Evolutionary conservation across 192 early-diverging fungal genomes (phyloP).

Genomic region (Gaertneriomyces sp.): DNA sequence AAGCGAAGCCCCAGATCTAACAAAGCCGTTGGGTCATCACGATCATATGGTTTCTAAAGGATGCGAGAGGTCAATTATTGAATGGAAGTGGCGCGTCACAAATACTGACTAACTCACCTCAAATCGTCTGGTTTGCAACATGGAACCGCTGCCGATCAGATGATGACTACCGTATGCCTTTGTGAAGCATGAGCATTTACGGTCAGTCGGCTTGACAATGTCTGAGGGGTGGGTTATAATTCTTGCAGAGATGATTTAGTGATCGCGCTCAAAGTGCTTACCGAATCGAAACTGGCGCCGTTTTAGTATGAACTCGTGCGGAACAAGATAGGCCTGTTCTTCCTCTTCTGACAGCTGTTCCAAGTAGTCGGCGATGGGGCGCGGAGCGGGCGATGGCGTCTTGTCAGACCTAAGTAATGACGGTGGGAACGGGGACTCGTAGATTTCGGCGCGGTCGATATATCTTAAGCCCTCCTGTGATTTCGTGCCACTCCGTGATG

Average conservation of each 20-base stretch:
- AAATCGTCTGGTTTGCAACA: constrained; percentile 69
- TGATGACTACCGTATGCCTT: constrained; percentile 77
- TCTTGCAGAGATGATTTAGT: background rate
- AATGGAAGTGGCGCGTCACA: background rate
- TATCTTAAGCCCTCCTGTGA: too few species aligned
- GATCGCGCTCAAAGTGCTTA: constrained; percentile 6
- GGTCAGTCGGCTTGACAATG: constrained; percentile 26
- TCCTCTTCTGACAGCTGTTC: constrained; percentile 25
- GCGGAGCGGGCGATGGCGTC: constrained; percentile 14
- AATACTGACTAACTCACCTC: constrained; percentile 45
- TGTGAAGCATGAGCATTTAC: constrained; percentile 43
- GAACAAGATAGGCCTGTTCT: constrained; percentile 26
- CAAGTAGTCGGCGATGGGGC: constrained; percentile 26
- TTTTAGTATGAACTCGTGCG: constrained; percentile 36
- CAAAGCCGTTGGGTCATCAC: constrained; percentile 60
- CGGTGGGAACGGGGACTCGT: too few species aligned
- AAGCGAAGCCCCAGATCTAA: constrained; percentile 69
- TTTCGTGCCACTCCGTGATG: too few species aligned
- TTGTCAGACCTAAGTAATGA: too few species aligned
- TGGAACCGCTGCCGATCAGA: constrained; percentile 71
- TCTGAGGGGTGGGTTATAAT: constrained; percentile 19
- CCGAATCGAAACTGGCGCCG: constrained; percentile 37
- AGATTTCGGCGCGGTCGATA: too few species aligned
- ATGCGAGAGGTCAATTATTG: background rate
- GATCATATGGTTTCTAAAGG: constrained; percentile 51